Percentiles rank a stretch among this genome's conserved stretches.
Conservation (phyloP, 1,284 basidiomycete genomes). For the Marasmius tenuissimus region DNA sequence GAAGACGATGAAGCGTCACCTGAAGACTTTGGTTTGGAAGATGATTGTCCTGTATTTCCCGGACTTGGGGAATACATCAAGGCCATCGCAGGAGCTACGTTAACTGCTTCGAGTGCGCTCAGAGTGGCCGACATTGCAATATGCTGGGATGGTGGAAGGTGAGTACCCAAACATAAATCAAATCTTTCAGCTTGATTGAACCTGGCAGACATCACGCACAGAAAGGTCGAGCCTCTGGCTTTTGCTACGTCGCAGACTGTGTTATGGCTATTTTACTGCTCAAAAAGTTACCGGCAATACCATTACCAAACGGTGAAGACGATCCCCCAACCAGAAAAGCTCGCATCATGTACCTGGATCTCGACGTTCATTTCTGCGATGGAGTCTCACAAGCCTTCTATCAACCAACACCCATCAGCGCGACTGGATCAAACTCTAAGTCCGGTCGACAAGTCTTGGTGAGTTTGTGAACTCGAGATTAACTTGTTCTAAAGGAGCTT, state of each 20-base stretch:
- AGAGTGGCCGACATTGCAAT: conserved; percentile 64
- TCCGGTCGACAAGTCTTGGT: conserved; percentile 55
- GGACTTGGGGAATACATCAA: conserved; percentile 70
- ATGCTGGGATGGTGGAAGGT: conserved; percentile 85
- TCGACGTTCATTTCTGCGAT: conserved; percentile 92
- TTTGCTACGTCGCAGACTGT: conserved; percentile 93
- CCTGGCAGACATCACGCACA: conserved; percentile 72
- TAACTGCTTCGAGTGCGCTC: conserved; percentile 69
- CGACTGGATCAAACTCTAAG: conserved; percentile 21
- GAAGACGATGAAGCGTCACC: conserved; percentile 22
- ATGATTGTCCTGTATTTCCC: conserved; percentile 82
- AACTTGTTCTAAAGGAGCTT: background rate
- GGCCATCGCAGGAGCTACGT: conserved; percentile 75
- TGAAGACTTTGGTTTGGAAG: conserved; percentile 68
- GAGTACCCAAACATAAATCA: conserved; percentile 28
- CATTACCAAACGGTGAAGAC: background rate
- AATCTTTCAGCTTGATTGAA: background rate
- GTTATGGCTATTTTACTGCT: conserved; percentile 75
- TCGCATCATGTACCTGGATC: conserved; percentile 85
- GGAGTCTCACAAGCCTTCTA: conserved; percentile 82
- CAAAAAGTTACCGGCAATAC: conserved; percentile 33
- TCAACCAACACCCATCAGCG: conserved; percentile 28
- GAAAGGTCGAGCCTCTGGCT: conserved; percentile 78
- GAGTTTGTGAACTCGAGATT: conserved; percentile 11
- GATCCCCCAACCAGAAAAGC: conserved; percentile 40